These are phyloP conservation scores for Mycena galopus DNA, from an alignment of 768 basidiomycete genomes.

Conservation along the genomic window DNA sequence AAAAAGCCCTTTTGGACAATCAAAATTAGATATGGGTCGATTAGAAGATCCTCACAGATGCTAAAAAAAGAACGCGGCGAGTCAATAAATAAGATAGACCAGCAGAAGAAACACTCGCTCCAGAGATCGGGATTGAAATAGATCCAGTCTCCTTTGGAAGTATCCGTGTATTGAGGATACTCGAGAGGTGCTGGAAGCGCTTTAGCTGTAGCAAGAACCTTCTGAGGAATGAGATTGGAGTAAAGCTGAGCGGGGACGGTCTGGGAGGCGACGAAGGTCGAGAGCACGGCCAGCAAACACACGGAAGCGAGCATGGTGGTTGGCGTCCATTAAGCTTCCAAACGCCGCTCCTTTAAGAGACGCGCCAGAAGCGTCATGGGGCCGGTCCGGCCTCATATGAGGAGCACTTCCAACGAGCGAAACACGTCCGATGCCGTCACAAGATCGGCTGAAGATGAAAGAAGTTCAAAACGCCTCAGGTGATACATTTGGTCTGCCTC, in stretches of 20 bases:
- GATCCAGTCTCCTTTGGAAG: conserved; percentile 61
- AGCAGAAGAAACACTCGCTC: too few relatives aligned
- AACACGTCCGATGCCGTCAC: conserved; percentile 12
- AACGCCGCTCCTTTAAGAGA: conserved; percentile 24
- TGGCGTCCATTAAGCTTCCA: conserved; percentile 14
- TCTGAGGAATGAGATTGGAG: conserved; percentile 69
- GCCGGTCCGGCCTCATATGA: conserved; percentile 43
- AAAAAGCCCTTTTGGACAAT: conserved; percentile 65
- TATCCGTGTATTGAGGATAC: conserved; percentile 75
- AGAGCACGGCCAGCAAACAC: conserved; percentile 30
- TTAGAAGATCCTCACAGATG: conserved; percentile 46
- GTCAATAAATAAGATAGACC: too few relatives aligned
- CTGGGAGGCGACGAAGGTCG: conserved; percentile 31
- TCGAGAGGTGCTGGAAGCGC: conserved; percentile 55
- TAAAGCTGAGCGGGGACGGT: conserved; percentile 64
- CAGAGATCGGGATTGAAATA: conserved; percentile 61
- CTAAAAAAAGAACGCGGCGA: too few relatives aligned
- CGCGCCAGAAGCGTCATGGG: conserved; percentile 1
- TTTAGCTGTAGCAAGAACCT: conserved; percentile 68
- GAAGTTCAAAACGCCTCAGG: conserved; percentile 3
- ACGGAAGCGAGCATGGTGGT: conserved; percentile 33
- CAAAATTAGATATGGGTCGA: not conserved
- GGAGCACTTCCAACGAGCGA: not conserved
- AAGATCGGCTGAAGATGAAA: conserved; percentile 11
- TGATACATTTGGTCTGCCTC: not conserved